These are phyloP conservation scores for Suaeda aralocaspica DNA, from an alignment of 148 eudicot genomes.

Conservation along the genomic window DNA sequence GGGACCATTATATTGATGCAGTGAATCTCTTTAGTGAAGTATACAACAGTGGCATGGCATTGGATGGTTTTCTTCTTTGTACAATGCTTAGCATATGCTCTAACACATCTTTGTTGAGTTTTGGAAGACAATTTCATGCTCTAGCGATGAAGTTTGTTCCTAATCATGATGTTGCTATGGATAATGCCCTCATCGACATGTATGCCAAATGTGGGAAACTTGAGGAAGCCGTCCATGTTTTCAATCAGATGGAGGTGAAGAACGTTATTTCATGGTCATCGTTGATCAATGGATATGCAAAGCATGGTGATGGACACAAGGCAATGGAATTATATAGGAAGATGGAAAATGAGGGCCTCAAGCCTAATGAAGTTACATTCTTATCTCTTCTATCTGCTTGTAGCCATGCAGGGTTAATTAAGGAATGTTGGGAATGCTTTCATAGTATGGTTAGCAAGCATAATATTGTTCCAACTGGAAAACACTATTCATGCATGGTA, in stretches of 20 bases:
- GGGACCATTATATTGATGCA: constrained; percentile 23
- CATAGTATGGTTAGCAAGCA: constrained; percentile 29
- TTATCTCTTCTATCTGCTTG: constrained; percentile 41
- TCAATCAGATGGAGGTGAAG: constrained; percentile 28
- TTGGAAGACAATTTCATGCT: constrained; percentile 40
- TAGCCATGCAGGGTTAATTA: constrained; percentile 34
- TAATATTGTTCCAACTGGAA: constrained; percentile 28
- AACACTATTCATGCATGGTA: constrained; percentile 39
- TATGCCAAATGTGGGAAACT: constrained; percentile 45
- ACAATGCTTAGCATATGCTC: constrained; percentile 36
- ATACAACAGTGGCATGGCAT: constrained; percentile 20
- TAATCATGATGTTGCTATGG: constrained; percentile 27
- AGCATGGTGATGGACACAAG: constrained; percentile 36
- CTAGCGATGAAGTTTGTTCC: constrained; percentile 27
- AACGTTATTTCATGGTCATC: constrained; percentile 46
- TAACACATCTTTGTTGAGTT: constrained; percentile 27
- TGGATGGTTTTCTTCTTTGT: constrained; percentile 40
- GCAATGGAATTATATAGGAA: constrained; percentile 27
- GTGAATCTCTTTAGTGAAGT: constrained; percentile 33
- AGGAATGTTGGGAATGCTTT: constrained; percentile 30
- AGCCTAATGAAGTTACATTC: constrained; percentile 37
- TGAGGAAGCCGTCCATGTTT: constrained; percentile 29
- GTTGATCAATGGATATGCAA: constrained; percentile 38
- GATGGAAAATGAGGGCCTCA: constrained; percentile 39
- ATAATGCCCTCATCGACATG: constrained; percentile 44